Evolutionary conservation across 2,329 filamentous ascomycete genomes (phyloP), one percentile per base, ranked within the genome.

Genomic region (Pezicula carpinea): DNA sequence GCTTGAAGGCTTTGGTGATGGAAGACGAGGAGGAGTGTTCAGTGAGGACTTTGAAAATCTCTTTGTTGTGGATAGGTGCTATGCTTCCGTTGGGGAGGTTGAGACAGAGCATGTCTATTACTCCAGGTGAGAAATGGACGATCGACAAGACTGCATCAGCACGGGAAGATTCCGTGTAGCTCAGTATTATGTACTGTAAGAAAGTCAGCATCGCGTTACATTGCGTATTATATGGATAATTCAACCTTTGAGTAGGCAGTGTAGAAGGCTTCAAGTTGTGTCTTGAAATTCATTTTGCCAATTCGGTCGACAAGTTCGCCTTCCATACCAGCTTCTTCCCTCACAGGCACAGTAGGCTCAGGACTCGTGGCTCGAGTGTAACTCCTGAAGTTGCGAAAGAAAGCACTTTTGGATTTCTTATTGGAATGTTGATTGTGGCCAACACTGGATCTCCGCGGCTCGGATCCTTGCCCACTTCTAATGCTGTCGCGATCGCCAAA

Each of bases 11-110:
- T 42, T 69, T 71, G 2, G 67, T 59, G 2, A 64, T 67, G 38
- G 38, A 22, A 6, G 33, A 35, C 3, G 33, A 35, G 7, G 33
- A 35, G 10, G 18, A 19, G 18, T 73, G 68, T n/a, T 74, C 68
- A 4, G 67, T 62, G 4, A 82, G 67, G n/a, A 80, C 70, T 34
- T 71, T 68, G 57, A 82, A 82, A 11, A 80, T 67, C 49, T 82
- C 76, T 51, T 68, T 70, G 39, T 73, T 69, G 40, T 69, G 58
- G 14, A 74, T 64, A 2, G 65, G 61, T 2, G 66, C 63, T 3
- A 59, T 54, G 2, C 61, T 59, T 11, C 64, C 59, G 29, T 59
- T 58, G 7, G 57, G 56, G 13, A 64, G 57, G 14, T 62, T 63
- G 2, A 76, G 63, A 11, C 71, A 69, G 1, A 81, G 66, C 10